phyloP scores from a whole-genome alignment of 345 rosid genomes.

The Turnera subulata region DNA sequence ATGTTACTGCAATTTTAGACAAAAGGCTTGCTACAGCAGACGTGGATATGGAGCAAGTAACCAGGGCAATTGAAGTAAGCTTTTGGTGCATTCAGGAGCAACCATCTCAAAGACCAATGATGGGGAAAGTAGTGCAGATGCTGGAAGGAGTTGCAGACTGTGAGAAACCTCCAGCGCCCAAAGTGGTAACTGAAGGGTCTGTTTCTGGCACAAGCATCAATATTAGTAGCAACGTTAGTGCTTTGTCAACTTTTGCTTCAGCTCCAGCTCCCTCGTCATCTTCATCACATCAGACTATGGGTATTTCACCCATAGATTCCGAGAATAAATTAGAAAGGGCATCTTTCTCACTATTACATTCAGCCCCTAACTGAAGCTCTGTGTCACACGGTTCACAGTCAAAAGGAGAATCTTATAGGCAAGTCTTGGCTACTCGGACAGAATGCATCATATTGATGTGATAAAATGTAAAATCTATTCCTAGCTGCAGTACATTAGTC shows the following conservation, averaged over 20 bases:
- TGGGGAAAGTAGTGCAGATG: slow-evolving; percentile 31
- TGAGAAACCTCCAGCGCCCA: slow-evolving; percentile 47
- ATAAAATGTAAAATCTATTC: neutral
- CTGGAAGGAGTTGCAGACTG: slow-evolving; percentile 41
- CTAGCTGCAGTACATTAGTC: neutral
- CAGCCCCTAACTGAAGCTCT: slow-evolving; percentile 14
- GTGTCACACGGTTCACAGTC: neutral
- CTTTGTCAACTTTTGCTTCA: slow-evolving; percentile 40
- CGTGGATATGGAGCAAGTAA: slow-evolving; percentile 19
- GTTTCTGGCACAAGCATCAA: slow-evolving; percentile 30
- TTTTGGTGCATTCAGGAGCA: slow-evolving; percentile 32
- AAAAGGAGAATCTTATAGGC: neutral
- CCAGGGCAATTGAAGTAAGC: slow-evolving; percentile 18
- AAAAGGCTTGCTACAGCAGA: slow-evolving; percentile 6
- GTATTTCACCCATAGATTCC: slow-evolving; percentile 38
- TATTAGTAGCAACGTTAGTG: slow-evolving; percentile 33
- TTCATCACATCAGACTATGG: slow-evolving; percentile 39
- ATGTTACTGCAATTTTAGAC: slow-evolving; percentile 13
- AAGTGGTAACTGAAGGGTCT: slow-evolving; percentile 31
- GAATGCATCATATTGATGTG: neutral
- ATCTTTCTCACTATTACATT: slow-evolving; percentile 29
- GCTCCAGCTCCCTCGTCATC: slow-evolving; percentile 43
- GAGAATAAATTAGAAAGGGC: slow-evolving; percentile 30
- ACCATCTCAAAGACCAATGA: slow-evolving; percentile 26
- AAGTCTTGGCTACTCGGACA: neutral